Percentiles rank a stretch among this genome's conserved stretches.
Conservation (phyloP, 2,329 filamentous ascomycete genomes). For the Cladophialophora chaetospira region DNA sequence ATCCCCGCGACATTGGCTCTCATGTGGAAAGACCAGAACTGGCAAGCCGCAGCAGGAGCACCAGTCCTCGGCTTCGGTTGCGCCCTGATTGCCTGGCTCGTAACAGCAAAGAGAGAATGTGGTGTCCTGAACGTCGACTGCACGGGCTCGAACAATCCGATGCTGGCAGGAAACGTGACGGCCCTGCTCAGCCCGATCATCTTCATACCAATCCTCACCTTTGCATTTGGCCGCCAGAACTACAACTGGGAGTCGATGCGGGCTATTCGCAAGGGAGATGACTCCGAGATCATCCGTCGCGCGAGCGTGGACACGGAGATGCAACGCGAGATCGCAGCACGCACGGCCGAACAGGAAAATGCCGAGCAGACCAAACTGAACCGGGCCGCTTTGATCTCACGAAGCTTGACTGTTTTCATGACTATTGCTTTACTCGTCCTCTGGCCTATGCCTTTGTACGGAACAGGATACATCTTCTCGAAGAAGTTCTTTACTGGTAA, state of each 20-base stretch:
- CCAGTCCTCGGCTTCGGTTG: constrained; percentile 70
- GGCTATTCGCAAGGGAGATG: constrained; percentile 74
- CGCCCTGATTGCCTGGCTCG: constrained; percentile 74
- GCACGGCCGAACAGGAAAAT: constrained; percentile 42
- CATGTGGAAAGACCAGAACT: constrained; percentile 78
- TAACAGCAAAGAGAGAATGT: constrained; percentile 70
- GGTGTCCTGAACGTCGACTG: constrained; percentile 69
- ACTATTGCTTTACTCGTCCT: constrained; percentile 74
- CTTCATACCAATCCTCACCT: constrained; percentile 75
- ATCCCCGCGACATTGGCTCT: constrained; percentile 79
- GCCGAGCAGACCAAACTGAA: constrained; percentile 55
- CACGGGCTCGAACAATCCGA: constrained; percentile 69
- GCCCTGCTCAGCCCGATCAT: constrained; percentile 75
- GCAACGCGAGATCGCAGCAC: constrained; percentile 39
- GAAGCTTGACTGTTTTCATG: constrained; percentile 62
- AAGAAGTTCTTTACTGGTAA: constrained; percentile 71
- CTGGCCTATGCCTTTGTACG: constrained; percentile 94
- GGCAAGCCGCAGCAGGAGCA: constrained; percentile 69
- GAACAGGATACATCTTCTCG: constrained; percentile 75
- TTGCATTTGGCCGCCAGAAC: constrained; percentile 68
- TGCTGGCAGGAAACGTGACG: constrained; percentile 68
- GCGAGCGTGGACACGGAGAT: constrained; percentile 68
- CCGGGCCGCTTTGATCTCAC: constrained; percentile 57
- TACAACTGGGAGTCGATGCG: constrained; percentile 89
- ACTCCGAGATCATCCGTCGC: constrained; percentile 67